Conservation (phyloP, 495 filamentous ascomycete genomes). For the Penicillium flavigenum region DNA sequence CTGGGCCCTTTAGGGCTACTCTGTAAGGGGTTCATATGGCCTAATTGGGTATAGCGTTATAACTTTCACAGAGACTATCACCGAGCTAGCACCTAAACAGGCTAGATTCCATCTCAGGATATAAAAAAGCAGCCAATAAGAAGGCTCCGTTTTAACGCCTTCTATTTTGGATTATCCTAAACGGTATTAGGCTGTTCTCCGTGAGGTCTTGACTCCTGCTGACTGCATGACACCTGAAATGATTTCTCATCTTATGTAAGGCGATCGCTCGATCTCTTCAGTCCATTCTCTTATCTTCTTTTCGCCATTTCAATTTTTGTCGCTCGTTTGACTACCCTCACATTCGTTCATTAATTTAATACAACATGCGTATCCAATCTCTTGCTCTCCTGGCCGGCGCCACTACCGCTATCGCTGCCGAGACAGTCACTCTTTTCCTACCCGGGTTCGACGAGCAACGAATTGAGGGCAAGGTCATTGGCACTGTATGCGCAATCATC, state of each 20-base stretch:
- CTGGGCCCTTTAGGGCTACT: background rate
- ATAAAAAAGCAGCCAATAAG: background rate
- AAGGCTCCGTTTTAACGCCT: background rate
- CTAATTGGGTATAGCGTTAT: background rate
- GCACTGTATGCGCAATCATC: constrained; percentile 9
- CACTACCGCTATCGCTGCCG: constrained; percentile 10
- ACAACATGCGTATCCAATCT: constrained; percentile 18
- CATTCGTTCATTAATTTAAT: background rate
- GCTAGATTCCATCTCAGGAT: background rate
- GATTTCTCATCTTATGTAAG: background rate
- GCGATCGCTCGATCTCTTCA: no score
- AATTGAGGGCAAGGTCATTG: constrained; percentile 13
- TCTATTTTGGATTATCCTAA: background rate
- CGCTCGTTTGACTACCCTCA: background rate
- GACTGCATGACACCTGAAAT: background rate
- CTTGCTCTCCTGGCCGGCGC: constrained; percentile 19
- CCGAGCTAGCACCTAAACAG: background rate
- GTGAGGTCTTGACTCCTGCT: background rate
- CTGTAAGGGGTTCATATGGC: background rate
- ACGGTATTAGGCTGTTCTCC: background rate
- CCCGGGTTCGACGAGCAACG: constrained; percentile 16
- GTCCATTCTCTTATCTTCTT: no score
- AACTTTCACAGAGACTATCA: background rate
- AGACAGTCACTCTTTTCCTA: constrained; percentile 20
- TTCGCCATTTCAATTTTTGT: background rate